Evolutionary conservation across 768 basidiomycete genomes (phyloP), one percentile per base, ranked within the genome.

Genomic region (Suillus subaureus): DNA sequence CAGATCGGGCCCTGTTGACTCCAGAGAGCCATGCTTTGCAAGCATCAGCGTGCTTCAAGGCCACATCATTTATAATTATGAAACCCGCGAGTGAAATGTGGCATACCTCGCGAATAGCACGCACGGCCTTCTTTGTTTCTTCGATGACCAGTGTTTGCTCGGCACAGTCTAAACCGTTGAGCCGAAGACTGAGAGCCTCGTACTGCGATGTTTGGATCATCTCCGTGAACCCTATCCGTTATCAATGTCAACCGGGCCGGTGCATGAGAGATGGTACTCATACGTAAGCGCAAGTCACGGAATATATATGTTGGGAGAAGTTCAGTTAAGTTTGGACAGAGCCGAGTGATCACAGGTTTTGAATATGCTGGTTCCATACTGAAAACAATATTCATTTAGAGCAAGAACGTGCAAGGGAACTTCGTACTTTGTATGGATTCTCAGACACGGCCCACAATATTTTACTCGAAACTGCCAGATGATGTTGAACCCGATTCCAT

Each of bases 391-490:
- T 40, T 60, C 28, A 13, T 42, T 61, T n/a, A 18, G 45, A n/a
- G 54, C 26, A 31, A 57, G 21, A 21, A n/a, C 70, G 66, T 65
- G 74, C 75, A 31, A 21, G 28, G 6, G 28, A 42, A 60, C 18
- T 18, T 68, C 69, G 63, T 70, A 65, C 62, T 71, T 76, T 37
- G 64, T 54, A 16, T 72, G 70, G 57, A 77, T 77, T 28, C 63
- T 31, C 4, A 66, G 69, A 63, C 76, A 79, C 21, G 73, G 42
- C 18, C 58, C 58, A 12, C 58, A 60, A 43, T 60, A 77, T 31
- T 78, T 75, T 64, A 75, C 67, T 31, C 77, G 75, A 66, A 78
- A 66, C 52, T 77, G 73, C 76, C 76, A 77, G 33, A 77, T 65
- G 18, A 66, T 75, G 51, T 77, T 70, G 12, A 72, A 69, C 12